phyloP scores from a whole-genome alignment of 345 rosid species.

The Eucalyptus melliodora region DNA sequence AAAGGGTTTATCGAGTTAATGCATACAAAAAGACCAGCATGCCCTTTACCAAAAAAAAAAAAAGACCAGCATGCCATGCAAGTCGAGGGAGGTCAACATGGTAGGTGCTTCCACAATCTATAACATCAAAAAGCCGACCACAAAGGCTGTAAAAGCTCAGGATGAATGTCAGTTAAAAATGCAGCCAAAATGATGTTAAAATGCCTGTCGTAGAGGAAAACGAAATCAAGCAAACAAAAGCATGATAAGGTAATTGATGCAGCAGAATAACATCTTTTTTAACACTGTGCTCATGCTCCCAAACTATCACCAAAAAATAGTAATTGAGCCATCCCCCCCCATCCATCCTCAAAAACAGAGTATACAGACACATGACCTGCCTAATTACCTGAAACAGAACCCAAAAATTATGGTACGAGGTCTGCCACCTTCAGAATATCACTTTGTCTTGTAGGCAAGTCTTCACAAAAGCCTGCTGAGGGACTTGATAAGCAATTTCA shows the following conservation, averaged over 20 bases:
- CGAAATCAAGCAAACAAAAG: background rate
- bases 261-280: background rate
- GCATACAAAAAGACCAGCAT: background rate
- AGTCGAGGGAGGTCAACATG: background rate
- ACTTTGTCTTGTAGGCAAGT: background rate
- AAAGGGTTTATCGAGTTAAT: background rate
- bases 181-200: background rate
- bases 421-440: background rate
- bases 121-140: background rate
- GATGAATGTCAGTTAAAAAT: background rate
- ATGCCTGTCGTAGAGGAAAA: background rate
- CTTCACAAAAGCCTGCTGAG: constrained; percentile 82
- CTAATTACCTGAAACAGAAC: background rate
- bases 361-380: background rate
- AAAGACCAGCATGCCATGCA: background rate
- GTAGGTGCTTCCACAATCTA: background rate
- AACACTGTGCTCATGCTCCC: background rate
- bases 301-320: background rate
- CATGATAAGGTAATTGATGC: background rate
- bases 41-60: too few relatives aligned
- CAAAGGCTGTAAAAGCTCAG: background rate
- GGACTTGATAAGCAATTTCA: constrained; percentile 87
- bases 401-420: background rate
- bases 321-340: background rate
- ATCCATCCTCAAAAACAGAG: background rate